Evolutionary conservation across 352 stramenopile genomes (phyloP), one percentile per base, ranked within the genome.

Genomic region (Phytophthora citrophthora): DNA sequence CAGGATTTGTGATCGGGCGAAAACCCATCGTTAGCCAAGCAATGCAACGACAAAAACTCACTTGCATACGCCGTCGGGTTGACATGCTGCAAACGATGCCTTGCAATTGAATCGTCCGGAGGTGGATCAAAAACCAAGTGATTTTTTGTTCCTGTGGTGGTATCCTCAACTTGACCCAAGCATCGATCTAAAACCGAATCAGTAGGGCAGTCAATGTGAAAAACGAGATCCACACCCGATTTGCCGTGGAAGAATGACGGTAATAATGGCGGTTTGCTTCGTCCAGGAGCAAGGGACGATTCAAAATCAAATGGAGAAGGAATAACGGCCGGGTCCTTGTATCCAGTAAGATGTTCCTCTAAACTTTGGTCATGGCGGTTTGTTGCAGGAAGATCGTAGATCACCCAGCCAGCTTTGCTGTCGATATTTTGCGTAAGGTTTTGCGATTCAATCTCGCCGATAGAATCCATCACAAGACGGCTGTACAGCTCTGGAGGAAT

Each of bases 221-320:
- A 92, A 24, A 88, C 87, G 9, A 93, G 48, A 55, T 93, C 85
- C 5, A 93, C 47, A 1, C 87, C 84, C 6, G 87, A 91, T 52
- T 88, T 91, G 32, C 77, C 81, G 26, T 86, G 61, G 4, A 92
- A 63, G 62, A 86, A 88, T 7, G 51, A 77, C 27, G 64, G 45
- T 4, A 83, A 75, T 1, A 89, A 48, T 1, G 10, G 34, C 5
- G 79, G 71, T 32, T 78, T 82, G 2, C 40, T 53, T 27, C 58
- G 65, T 5, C 79, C 72, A 0, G 73, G 78, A 6, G 79, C 85
- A 24, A 95, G 62, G 3, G 56, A 9, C 29, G 83, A 92, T 64
- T 75, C 82, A 63, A 80, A 73, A 36, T 91, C 81, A 50, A 77
- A 81, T 5, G 78, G 73, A 16, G 77, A 89, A 38, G 70, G 47